Conservation (phyloP, 352 stramenopile genomes). For the Thraustotheca clavata region DNA sequence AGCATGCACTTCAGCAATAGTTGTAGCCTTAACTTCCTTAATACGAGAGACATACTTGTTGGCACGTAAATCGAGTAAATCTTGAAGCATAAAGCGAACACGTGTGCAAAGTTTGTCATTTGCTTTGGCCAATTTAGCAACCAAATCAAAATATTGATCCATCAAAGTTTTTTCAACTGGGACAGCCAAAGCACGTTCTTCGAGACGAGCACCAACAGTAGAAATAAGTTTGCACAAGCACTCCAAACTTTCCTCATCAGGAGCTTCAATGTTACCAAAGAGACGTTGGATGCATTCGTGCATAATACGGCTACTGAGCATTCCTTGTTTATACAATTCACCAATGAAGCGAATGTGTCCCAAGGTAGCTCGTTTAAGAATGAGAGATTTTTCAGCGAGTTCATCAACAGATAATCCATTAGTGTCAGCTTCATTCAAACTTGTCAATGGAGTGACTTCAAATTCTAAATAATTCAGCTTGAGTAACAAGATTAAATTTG, state of each 20-base stretch:
- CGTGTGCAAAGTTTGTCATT: slow-evolving; percentile 66
- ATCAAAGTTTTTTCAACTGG: slow-evolving; percentile 42
- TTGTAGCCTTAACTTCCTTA: slow-evolving; percentile 80
- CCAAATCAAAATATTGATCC: slow-evolving; percentile 55
- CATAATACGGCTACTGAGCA: slow-evolving; percentile 94
- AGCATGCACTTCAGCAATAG: slow-evolving; percentile 69
- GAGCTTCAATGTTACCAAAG: slow-evolving; percentile 65
- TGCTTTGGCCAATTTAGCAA: slow-evolving; percentile 51
- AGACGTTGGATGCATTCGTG: slow-evolving; percentile 81
- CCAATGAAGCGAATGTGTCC: slow-evolving; percentile 95
- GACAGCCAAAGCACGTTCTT: slow-evolving; percentile 35
- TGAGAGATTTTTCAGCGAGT: slow-evolving; percentile 61
- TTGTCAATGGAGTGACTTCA: slow-evolving; percentile 70
- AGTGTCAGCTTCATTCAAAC: slow-evolving; percentile 50
- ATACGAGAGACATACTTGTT: slow-evolving; percentile 67
- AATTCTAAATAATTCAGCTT: slow-evolving; percentile 64
- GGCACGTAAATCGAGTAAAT: slow-evolving; percentile 62
- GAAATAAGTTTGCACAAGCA: slow-evolving; percentile 92
- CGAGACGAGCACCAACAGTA: slow-evolving; percentile 88
- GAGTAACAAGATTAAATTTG: not conserved
- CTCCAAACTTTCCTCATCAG: slow-evolving; percentile 93
- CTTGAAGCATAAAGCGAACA: slow-evolving; percentile 79
- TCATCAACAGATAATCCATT: slow-evolving; percentile 45
- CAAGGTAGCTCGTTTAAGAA: slow-evolving; percentile 73
- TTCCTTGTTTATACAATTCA: slow-evolving; percentile 92